phyloP scores from a whole-genome alignment of 345 rosid genomes.

The Isatis tinctoria region DNA sequence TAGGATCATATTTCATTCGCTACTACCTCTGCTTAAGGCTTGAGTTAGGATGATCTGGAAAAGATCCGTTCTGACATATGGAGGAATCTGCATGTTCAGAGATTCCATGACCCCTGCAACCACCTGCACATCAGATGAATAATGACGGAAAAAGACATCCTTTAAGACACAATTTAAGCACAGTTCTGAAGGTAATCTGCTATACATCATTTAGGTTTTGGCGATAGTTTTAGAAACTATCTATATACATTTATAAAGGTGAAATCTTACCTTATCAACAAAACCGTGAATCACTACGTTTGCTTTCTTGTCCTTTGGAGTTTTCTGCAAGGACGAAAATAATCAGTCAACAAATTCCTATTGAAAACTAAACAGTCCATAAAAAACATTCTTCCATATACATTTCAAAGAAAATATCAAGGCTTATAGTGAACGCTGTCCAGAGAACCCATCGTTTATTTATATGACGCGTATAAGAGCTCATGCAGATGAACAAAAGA shows the following conservation, averaged over 20 bases:
- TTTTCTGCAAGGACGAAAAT: conserved; percentile 53
- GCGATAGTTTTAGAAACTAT: neutral
- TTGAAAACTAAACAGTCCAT: neutral
- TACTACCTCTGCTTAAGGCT: conserved; percentile 57
- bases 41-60: conserved; percentile 62
- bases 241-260: neutral
- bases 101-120: conserved; percentile 75
- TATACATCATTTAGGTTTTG: neutral
- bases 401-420: neutral
- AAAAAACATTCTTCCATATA: neutral
- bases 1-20: neutral
- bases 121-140: conserved; percentile 55
- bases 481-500: neutral
- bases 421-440: neutral
- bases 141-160: neutral
- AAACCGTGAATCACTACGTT: conserved; percentile 85
- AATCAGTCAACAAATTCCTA: neutral
- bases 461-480: neutral
- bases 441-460: neutral
- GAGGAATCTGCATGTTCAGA: conserved; percentile 67
- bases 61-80: conserved; percentile 75
- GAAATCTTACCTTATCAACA: conserved; percentile 73
- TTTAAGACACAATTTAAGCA: neutral
- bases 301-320: conserved; percentile 97
- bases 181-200: neutral